phyloP scores from a whole-genome alignment of 306 rosid species.

The Trifolium subterraneum region DNA sequence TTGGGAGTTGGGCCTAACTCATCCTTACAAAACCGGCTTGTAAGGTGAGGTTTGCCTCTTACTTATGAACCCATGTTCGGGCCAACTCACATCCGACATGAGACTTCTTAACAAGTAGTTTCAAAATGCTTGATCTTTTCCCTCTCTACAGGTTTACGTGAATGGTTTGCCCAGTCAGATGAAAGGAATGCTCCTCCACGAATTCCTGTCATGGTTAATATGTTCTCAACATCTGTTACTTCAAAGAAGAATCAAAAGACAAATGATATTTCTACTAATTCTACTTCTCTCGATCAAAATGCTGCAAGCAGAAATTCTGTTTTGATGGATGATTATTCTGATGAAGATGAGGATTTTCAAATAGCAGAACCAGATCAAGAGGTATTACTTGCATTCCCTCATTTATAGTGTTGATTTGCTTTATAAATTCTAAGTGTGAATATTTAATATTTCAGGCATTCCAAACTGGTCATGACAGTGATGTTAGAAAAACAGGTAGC shows the following conservation, averaged over 20 bases:
- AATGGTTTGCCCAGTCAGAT: slow-evolving; percentile 95
- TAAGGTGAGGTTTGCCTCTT: no score
- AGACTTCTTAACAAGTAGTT: no score
- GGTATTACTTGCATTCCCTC: slow-evolving; percentile 53
- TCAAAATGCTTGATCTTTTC: slow-evolving; percentile 10
- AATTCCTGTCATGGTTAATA: slow-evolving; percentile 99
- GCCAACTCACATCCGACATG: no score
- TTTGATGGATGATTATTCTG: slow-evolving; percentile 94
- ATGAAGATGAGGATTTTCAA: slow-evolving; percentile 95
- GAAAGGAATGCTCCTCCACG: slow-evolving; percentile 94
- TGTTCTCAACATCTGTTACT: slow-evolving; percentile 83
- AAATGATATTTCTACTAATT: slow-evolving; percentile 59
- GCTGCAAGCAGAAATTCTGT: slow-evolving; percentile 78
- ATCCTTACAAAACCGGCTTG: no score
- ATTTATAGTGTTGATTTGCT: slow-evolving; percentile 31
- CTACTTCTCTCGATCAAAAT: slow-evolving; percentile 67
- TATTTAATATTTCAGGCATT: slow-evolving; percentile 59
- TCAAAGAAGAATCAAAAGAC: slow-evolving; percentile 70
- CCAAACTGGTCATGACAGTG: slow-evolving; percentile 61
- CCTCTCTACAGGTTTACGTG: slow-evolving; percentile 78
- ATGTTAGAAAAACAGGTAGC: slow-evolving; percentile 70
- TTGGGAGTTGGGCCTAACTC: no score
- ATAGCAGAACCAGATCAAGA: slow-evolving; percentile 88
- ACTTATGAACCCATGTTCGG: no score
- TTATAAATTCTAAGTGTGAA: slow-evolving; percentile 30